Percentiles rank a stretch among this genome's conserved stretches.
Evolutionary conservation across 306 rosid genomes (phyloP).

Genomic region (Medicago lupulina): DNA sequence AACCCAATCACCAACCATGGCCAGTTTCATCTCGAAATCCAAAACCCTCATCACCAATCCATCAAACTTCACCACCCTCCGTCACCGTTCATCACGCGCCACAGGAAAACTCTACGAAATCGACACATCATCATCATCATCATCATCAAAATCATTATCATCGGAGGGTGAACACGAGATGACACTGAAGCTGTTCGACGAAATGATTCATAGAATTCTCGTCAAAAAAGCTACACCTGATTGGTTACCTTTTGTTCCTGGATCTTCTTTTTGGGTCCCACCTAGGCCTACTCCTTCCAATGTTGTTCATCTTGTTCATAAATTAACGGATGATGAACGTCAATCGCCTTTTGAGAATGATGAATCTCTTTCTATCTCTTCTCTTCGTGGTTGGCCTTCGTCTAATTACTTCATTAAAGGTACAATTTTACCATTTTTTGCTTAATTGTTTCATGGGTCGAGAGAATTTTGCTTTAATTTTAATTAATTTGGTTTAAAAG

Average conservation of each 20-base stretch:
- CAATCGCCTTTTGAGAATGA: constrained; percentile 35
- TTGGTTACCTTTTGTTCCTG: constrained; percentile 89
- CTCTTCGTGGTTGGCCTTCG: constrained; percentile 71
- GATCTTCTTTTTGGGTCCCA: constrained; percentile 95
- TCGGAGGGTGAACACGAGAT: constrained; percentile 49
- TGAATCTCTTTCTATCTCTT: constrained; percentile 56
- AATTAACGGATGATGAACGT: constrained; percentile 31
- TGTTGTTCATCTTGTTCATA: constrained; percentile 56
- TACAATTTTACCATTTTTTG: constrained; percentile 3
- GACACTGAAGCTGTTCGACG: constrained; percentile 65
- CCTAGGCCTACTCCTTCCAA: constrained; percentile 54
- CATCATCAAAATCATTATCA: constrained; percentile 1
- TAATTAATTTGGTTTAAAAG: background rate
- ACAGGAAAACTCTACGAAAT: constrained; percentile 51
- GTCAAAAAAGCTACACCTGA: constrained; percentile 71
- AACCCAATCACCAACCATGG: background rate
- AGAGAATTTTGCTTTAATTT: background rate
- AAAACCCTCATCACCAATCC: background rate
- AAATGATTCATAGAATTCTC: constrained; percentile 62
- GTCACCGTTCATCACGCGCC: constrained; percentile 44
- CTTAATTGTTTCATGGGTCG: background rate
- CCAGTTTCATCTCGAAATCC: constrained; percentile 3
- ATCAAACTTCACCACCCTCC: background rate
- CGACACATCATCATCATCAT: constrained; percentile 39
- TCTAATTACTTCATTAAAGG: constrained; percentile 53